A percentile compares a stretch with the other conserved stretches of the same genome.
Evolutionary conservation across 129 eudicot genomes (phyloP).

Genomic region (Chrysanthemum lavandulifolium): DNA sequence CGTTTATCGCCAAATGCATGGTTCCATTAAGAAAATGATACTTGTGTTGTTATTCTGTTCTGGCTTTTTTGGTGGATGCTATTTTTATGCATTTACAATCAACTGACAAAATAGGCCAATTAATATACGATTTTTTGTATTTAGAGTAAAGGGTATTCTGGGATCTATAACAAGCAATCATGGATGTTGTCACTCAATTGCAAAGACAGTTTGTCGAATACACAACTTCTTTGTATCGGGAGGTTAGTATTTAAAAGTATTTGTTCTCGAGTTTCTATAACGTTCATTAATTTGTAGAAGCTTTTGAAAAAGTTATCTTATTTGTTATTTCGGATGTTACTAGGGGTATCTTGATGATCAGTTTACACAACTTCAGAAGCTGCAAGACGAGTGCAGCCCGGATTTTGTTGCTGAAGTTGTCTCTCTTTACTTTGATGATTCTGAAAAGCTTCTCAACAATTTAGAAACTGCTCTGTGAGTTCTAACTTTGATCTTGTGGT

Average conservation of each 20-base stretch:
- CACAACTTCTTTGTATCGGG: constrained; percentile 49
- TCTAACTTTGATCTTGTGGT: constrained; percentile 20
- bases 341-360: constrained; percentile 79
- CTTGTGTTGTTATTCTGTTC: constrained; percentile 19
- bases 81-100: constrained; percentile 7
- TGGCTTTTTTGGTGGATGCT: constrained; percentile 19
- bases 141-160: constrained; percentile 27
- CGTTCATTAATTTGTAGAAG: background rate
- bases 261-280: background rate
- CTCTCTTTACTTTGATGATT: constrained; percentile 80
- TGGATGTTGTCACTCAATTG: constrained; percentile 50
- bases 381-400: constrained; percentile 82
- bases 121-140: constrained; percentile 56
- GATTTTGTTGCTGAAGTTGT: constrained; percentile 80
- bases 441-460: constrained; percentile 76
- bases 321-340: constrained; percentile 8
- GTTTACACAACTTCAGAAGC: constrained; percentile 59
- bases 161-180: constrained; percentile 20
- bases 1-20: background rate
- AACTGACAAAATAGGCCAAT: too few species aligned
- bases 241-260: constrained; percentile 40
- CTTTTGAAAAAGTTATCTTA: background rate
- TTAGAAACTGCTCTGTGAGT: constrained; percentile 67
- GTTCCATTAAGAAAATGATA: constrained; percentile 13
- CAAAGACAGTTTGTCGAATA: constrained; percentile 65